Base-by-base conservation (phyloP, 1,284 basidiomycete species). In the Heterobasidion parviporum region DNA sequence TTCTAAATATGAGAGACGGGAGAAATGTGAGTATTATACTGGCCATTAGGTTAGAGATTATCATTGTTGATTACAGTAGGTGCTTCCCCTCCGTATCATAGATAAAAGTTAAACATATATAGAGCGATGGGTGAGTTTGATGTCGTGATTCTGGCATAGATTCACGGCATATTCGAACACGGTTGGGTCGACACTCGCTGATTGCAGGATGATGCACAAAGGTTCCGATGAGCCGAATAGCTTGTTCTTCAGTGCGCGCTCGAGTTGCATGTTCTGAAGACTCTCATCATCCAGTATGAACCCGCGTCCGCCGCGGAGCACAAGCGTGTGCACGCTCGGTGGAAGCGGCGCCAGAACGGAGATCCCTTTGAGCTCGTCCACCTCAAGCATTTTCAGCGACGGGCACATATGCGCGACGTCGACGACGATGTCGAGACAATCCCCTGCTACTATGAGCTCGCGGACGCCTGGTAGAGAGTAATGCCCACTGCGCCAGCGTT, bases 321-420 rank as follows among this genome's bases (percentile, higher is more conserved):
- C 61, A n/a, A 67, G 51, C 43, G 62, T 65, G n/a, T 54, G 61
- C 50, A 68, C 54, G 53, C 59, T 63, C 50, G 55, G 44, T 8
- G 65, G 66, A 26, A 67, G 45, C 8, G 58, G 44, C 8, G 66
- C 67, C 16, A 67, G 49, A 8, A 54, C 56, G 12, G 59, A 50
- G 41, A 65, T 46, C 20, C 60, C 57, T 54, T 54, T 52, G 6
- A 58, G 50, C 36, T 58, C 56, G 50, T 64, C 60, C 12, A 65
- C 58, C 56, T 66, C 64, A 14, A 70, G 41, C 33, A 55, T 62
- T 54, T 67, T 60, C 33, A 66, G 56, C 33, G 59, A 53, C n/a
- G 65, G 60, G 51, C 65, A 68, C 26, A 63, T 60, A 52, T 59
- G 50, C 8, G 66, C 56, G 47, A 68, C 60, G 38, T 67, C 67